Evolutionary conservation across 306 rosid species (phyloP), one percentile per base, ranked within the genome.

Genomic region (Prinsepia uniflora): DNA sequence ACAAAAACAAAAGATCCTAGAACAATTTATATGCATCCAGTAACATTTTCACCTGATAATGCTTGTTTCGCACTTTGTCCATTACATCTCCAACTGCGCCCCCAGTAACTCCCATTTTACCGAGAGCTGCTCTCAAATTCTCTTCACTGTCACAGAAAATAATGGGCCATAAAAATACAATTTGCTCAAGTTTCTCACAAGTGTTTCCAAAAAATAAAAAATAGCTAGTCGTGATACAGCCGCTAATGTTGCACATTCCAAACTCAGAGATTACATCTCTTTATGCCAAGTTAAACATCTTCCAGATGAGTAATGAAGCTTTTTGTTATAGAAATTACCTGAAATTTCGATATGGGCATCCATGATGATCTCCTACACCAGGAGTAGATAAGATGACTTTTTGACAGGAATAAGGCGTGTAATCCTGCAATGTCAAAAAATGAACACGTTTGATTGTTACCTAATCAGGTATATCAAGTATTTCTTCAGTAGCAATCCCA

Each of bases 281-380:
- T 46, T 24, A 20, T 36, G 41, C 39, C 41, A 52, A 11, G n/a
- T 53, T 53, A 40, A 68, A 36, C 13, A 41, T 44, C 14, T 7
- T 70, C 40, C 10, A 12, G 7, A 56, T 12, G 60, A 54, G 15
- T 19, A 59, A 69, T 30, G 70, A 75, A 44, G 65, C 44, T 48
- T 19, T 62, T 22, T 62, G 70, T 56, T 30, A 49, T 52, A 48
- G 61, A 74, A 75, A 74, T 56, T 56, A 94, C 97, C 95, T 87
- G 90, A 94, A 94, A 82, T 91, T 96, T 76, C 96, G 87, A 76
- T 94, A 94, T n/a, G 99, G 99, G 83, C 97, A 94, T 65, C 99
- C 99, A 78, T 94, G 99, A 69, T 94, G 97, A 87, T 94, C 97
- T 79, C 99, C 99, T 65, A 85, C 79, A 50, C 95, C 87, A 48